Evolutionary conservation across 768 basidiomycete species (phyloP), one percentile per base, ranked within the genome.

Genomic region (Neoboletus brunneissimus): DNA sequence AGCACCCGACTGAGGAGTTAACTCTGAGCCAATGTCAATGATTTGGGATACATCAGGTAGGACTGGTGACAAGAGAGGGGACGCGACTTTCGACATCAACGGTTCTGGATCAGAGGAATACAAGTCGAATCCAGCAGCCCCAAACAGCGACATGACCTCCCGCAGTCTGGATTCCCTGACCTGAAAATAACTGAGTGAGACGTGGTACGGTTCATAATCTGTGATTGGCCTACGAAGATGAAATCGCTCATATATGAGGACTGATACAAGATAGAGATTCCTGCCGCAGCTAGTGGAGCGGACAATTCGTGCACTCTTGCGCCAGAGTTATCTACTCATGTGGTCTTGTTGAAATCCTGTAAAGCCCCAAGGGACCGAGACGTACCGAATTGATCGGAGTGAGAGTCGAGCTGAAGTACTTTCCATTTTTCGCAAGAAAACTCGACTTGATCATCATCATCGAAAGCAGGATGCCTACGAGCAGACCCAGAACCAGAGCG

Each of bases 221-320:
- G 22, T n/a, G 29, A 29, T 32, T 38, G 54, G 73, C 86, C 61
- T 64, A 90, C 88, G 60, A 91, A 85, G 55, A 91, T 88, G 66
- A 87, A 91, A 70, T 91, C 89, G 62, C 87, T 85, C 81, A 83
- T 84, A 69, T 91, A 91, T 3, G 88, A 88, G 6, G 87, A 89
- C 66, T 89, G 87, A 69, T 91, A 92, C 15, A 91, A 75, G 48
- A 92, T 91, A 32, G 87, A 88, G 37, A 92, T 89, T 3, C 88
- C 87, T 37, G 85, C 86, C 13, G 82, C 84, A 12, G 88, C 88
- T 20, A 92, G 74, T 32, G 86, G 87, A 16, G 86, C 84, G 22
- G 90, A 90, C 32, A 92, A 76, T 65, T 91, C 88, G 58, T 85
- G 82, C 0, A 91, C 83, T 45, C 89, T 80, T 20, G 86, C 84